Evolutionary conservation across 1,284 basidiomycete genomes (phyloP), one percentile per base, ranked within the genome.

Genomic region (Coniophora puteana): DNA sequence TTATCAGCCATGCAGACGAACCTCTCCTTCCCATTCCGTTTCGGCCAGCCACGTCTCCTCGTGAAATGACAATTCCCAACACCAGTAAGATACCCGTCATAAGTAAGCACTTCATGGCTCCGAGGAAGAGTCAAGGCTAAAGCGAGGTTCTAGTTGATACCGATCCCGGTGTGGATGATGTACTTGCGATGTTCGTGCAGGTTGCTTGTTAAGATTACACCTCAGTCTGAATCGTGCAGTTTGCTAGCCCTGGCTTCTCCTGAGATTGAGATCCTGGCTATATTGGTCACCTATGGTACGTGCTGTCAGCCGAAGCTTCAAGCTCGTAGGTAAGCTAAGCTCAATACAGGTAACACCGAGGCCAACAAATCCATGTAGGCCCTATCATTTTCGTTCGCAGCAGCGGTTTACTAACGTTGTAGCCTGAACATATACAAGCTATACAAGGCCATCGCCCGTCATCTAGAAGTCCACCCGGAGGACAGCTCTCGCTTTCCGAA

Each of bases 161-260:
- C 17, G 85, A 89, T 58, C 86, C 87, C n/a, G 94, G 94, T 34
- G 89, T 96, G 3, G 94, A 98, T 64, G 94, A 98, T 60, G 74
- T 82, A 27, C 62, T 95, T 33, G 93, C 93, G 27, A 83, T 81
- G 64, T 68, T 58, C 27, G 48, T 55, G 17, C n/a, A n/a, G n/a
- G 53, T 55, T 22, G 45, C 3, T 33, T 52, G 18, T 35, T 41
- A 13, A 23, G 20, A 35, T 41, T 8, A 36, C 18, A 20, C n/a
- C n/a, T 41, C 33, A 63, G 11, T 23, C 47, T 46, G 17, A 59
- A 16, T 33, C 37, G 5, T 34, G 16, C 47, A 81, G 84, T 40
- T 58, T 90, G 40, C 63, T 89, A 8, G 85, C 86, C 1, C 62
- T 89, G 18, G 73, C 85, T 13, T 86, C 85, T 17, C 83, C 83